A percentile compares a stretch with the other conserved stretches of the same genome.
Evolutionary conservation across 345 rosid species (phyloP).

Genomic region (Noccaea caerulescens): DNA sequence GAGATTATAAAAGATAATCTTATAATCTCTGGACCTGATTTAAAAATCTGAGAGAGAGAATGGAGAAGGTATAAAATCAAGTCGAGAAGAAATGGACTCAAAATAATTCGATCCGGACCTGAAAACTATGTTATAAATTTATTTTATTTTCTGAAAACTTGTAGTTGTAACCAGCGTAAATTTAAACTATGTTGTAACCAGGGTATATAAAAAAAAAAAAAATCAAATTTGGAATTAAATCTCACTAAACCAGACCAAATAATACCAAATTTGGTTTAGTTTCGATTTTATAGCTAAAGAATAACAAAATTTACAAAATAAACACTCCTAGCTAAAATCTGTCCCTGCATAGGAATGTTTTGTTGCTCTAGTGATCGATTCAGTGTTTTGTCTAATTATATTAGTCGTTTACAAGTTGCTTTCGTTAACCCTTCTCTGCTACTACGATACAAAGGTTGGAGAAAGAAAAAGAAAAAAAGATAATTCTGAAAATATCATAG

Average conservation of each 20-base stretch:
- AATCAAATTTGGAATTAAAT: no score
- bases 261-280: background rate
- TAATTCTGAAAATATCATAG: background rate
- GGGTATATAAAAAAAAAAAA: background rate
- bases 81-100: no score
- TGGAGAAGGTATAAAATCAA: no score
- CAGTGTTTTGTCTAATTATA: background rate
- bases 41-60: no score
- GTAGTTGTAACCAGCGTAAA: no score
- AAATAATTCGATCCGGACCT: constrained; percentile 2
- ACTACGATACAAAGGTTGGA: background rate
- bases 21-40: no score
- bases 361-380: background rate
- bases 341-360: constrained; percentile 4
- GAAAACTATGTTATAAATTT: no score
- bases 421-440: background rate
- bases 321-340: background rate
- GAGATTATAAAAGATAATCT: background rate
- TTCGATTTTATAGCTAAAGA: background rate
- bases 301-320: background rate
- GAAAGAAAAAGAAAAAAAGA: background rate
- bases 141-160: no score
- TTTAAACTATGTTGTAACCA: background rate
- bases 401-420: background rate
- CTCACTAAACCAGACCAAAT: background rate